Conservation (phyloP, 805 yeast genomes). For the Wickerhamomyces strasburgensis region DNA sequence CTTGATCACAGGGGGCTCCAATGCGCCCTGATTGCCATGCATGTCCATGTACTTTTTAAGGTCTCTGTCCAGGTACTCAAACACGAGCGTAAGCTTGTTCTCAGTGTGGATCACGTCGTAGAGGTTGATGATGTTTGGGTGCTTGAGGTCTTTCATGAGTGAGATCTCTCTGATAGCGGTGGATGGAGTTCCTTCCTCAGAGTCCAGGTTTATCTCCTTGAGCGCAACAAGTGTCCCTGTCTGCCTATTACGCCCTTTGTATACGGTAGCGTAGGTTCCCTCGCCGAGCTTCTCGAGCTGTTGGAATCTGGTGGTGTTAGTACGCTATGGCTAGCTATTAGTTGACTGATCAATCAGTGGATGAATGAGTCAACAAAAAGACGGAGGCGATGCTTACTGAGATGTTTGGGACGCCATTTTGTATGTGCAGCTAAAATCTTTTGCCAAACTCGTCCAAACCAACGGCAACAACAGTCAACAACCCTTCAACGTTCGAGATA, state of each 20-base stretch:
- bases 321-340: slow-evolving; percentile 1
- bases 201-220: slow-evolving; percentile 89
- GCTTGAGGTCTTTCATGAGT: slow-evolving; percentile 88
- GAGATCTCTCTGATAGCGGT: slow-evolving; percentile 97
- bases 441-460: no score
- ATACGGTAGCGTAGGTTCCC: slow-evolving; percentile 98
- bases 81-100: slow-evolving; percentile 88
- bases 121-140: slow-evolving; percentile 85
- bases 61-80: slow-evolving; percentile 91
- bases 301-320: slow-evolving; percentile 23
- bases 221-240: slow-evolving; percentile 90
- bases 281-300: slow-evolving; percentile 81
- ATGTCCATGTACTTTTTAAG: slow-evolving; percentile 91
- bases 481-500: no score
- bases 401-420: slow-evolving; percentile 22
- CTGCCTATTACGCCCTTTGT: slow-evolving; percentile 82
- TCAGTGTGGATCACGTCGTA: slow-evolving; percentile 97
- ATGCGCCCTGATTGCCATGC: slow-evolving; percentile 78
- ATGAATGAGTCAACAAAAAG: no score
- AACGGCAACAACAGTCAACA: no score
- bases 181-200: slow-evolving; percentile 96
- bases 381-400: slow-evolving; percentile 18
- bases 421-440: no score
- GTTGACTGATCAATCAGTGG: neutral
- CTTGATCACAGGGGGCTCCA: slow-evolving; percentile 81